Percentiles rank a stretch among this genome's conserved stretches.
Evolutionary conservation across 1,284 basidiomycete genomes (phyloP).

Genomic region (Sutorius eximius): DNA sequence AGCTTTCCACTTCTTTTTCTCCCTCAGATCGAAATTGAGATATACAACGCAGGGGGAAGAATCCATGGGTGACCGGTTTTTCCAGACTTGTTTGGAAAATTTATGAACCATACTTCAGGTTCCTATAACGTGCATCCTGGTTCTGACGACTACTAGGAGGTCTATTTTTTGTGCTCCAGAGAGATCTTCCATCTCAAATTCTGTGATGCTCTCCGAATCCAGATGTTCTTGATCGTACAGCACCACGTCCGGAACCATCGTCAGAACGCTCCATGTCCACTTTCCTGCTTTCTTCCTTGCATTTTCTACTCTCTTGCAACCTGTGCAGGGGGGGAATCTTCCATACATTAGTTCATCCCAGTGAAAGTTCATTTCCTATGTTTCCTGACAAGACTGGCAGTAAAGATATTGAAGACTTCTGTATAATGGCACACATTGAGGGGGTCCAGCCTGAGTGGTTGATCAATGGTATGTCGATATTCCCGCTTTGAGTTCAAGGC

Average conservation of each 20-base stretch:
- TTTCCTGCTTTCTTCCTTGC: not conserved
- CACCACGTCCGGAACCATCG: constrained; percentile 10
- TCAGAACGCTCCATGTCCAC: not conserved
- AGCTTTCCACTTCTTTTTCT: constrained; percentile 5
- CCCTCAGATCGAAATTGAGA: constrained; percentile 8
- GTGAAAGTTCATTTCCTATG: not conserved
- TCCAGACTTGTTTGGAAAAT: not conserved
- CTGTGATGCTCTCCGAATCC: not conserved
- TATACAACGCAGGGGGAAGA: not conserved
- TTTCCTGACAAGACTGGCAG: constrained; percentile 6
- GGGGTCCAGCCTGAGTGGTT: not conserved
- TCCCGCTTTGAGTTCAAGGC: constrained; percentile 9
- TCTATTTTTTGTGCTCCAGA: not conserved
- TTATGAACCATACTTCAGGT: constrained; percentile 10
- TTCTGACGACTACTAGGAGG: constrained; percentile 11
- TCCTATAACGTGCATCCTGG: constrained; percentile 12
- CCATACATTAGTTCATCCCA: not conserved
- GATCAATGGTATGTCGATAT: constrained; percentile 9
- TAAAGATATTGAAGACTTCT: constrained; percentile 10
- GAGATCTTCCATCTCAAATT: constrained; percentile 9
- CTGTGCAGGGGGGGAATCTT: not conserved
- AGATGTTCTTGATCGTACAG: constrained; percentile 14
- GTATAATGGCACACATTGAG: constrained; percentile 6
- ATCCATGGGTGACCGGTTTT: not conserved
- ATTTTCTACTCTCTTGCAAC: not conserved